Base-by-base conservation (phyloP, 2,329 filamentous ascomycete species). In the Cladophialophora immunda region DNA sequence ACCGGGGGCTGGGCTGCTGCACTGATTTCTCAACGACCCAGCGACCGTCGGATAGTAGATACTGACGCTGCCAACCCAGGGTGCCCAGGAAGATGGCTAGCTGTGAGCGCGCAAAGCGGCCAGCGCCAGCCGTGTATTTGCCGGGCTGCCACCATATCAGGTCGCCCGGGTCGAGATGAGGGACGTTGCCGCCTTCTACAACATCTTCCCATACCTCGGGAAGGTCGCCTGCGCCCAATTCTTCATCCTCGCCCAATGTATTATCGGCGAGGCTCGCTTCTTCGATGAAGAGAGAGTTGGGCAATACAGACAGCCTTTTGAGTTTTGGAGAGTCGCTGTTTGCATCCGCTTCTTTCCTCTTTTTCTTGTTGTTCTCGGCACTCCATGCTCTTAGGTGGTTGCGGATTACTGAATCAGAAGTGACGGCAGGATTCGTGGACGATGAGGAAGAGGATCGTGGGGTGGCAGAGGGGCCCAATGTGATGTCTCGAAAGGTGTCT, bases 201-300 rank as follows among this genome's bases (percentile, higher is more conserved):
- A 29, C 58, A 54, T 52, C 45, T n/a, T 61, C 58, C 45, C 41
- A 61, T 32, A 17, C 22, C 27, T 62, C 59, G 9, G 17, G 29
- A 6, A 56, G 25, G 7, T 62, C 58, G 9, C 54, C 27, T 11
- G 32, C 58, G 32, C n/a, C 38, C 17, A 36, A 29, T 11, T 63
- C 68, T 34, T 69, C 38, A 41, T 62, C 60, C 13, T 64, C 54
- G 13, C 59, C 58, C 25, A 32, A 19, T 22, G 56, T 53, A n/a
- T 62, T 62, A 11, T 66, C 63, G 34, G 63, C 54, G 9, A 45
- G 54, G 38, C 45, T 62, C 27, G 65, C 45, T 17, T 70, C 68
- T 47, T 68, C 67, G 38, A 67, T 65, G 60, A 72, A 73, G 2
- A 73, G 54, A 19, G 71, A 71, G 47, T 73, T 68, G 6, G 71